Evolutionary conservation across 2,329 filamentous ascomycete genomes (phyloP).

Genomic region (Alternaria brassicicola): DNA sequence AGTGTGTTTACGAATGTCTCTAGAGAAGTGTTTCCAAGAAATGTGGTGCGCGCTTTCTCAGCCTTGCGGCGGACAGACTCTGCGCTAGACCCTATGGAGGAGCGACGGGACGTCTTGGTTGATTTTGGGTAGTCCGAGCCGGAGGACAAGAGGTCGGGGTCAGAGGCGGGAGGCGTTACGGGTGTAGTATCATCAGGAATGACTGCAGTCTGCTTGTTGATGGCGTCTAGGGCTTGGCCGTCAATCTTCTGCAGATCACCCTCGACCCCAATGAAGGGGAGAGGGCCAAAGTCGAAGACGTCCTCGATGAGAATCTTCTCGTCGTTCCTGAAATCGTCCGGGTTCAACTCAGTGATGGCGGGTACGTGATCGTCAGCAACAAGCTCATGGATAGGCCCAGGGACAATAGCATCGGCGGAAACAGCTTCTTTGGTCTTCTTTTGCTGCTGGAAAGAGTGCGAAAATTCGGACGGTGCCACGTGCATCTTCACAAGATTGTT

Average conservation of each 20-base stretch:
- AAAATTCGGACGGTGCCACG: not conserved
- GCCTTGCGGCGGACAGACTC: not conserved
- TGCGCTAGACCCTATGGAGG: not conserved
- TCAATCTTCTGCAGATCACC: not conserved
- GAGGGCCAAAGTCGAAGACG: not conserved
- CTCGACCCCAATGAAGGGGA: not conserved
- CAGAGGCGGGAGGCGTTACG: not conserved
- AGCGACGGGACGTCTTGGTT: not conserved
- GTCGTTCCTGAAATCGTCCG: not conserved
- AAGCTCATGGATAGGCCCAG: not conserved
- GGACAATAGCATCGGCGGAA: not conserved
- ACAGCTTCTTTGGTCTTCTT: not conserved
- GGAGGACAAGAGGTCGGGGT: not conserved
- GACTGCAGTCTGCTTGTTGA: not conserved
- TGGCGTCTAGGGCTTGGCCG: too few species aligned
- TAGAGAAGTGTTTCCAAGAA: constrained; percentile 2
- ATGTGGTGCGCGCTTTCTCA: not conserved
- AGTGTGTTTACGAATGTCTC: not conserved
- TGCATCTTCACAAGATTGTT: not conserved
- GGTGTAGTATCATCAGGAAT: not conserved
- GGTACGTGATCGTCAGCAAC: not conserved
- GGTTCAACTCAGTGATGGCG: not conserved
- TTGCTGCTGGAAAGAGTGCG: not conserved
- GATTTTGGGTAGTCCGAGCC: not conserved
- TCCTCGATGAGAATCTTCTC: not conserved